Evolutionary conservation across 176 grass and related monocot genomes (phyloP).

Genomic region (Oryza rufipogon): DNA sequence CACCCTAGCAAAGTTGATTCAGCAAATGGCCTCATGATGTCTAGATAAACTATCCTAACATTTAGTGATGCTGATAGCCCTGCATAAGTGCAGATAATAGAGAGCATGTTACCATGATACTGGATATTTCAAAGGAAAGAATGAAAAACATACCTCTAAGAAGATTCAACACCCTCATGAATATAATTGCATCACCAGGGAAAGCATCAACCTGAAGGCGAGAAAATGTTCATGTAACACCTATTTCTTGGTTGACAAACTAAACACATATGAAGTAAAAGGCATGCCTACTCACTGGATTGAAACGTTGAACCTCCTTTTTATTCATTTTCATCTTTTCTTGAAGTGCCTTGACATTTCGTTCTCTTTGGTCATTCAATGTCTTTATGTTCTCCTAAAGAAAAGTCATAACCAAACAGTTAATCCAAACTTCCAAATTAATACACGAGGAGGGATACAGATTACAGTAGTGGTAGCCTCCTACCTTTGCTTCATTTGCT

Average conservation of each 20-base stretch:
- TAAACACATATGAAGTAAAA: conserved; percentile 31
- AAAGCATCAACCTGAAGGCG: conserved; percentile 90
- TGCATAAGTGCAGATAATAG: conserved; percentile 31
- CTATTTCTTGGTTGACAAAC: neutral
- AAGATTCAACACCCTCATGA: conserved; percentile 94
- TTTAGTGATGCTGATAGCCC: conserved; percentile 89
- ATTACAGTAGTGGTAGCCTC: neutral
- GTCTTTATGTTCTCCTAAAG: conserved; percentile 79
- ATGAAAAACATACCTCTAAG: conserved; percentile 78
- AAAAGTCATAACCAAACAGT: conserved; percentile 31
- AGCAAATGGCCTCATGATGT: conserved; percentile 98
- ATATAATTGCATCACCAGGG: conserved; percentile 97
- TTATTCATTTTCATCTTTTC: conserved; percentile 83
- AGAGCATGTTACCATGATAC: conserved; percentile 19
- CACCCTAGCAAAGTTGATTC: conserved; percentile 89
- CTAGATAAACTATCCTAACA: conserved; percentile 88
- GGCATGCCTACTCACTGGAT: conserved; percentile 73
- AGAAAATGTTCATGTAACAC: conserved; percentile 25
- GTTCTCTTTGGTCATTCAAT: conserved; percentile 80
- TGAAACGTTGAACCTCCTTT: conserved; percentile 75
- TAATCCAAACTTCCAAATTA: conserved; percentile 11
- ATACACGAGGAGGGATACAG: neutral
- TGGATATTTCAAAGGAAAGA: conserved; percentile 11
- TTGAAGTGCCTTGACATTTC: conserved; percentile 72
- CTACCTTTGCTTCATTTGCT: conserved; percentile 77